Percentiles rank a stretch among this genome's conserved stretches.
Conservation (phyloP, 352 stramenopile species). For the Phytophthora palmivora region DNA sequence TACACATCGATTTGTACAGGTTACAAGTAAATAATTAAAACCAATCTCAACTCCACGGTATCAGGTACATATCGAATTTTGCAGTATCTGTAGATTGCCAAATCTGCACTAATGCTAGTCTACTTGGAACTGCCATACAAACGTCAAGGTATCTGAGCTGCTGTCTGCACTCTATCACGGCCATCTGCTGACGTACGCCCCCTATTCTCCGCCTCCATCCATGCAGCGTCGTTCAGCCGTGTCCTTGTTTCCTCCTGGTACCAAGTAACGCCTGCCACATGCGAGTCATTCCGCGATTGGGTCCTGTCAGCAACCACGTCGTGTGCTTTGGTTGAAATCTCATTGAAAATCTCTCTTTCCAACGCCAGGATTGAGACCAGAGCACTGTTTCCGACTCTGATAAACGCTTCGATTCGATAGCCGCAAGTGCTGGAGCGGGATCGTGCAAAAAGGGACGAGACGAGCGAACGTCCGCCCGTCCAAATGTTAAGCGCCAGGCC, state of each 20-base stretch:
- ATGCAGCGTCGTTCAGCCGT: constrained; percentile 32
- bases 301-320: background rate
- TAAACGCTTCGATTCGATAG: constrained; percentile 19
- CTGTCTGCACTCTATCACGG: constrained; percentile 34
- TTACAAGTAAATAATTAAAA: background rate
- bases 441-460: constrained; percentile 30
- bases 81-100: constrained; percentile 12
- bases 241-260: constrained; percentile 2
- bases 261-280: constrained; percentile 13
- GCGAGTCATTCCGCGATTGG: constrained; percentile 27
- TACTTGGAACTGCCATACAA: constrained; percentile 6
- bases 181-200: constrained; percentile 26
- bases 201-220: constrained; percentile 30
- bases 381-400: constrained; percentile 15
- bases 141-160: constrained; percentile 10
- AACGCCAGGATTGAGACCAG: constrained; percentile 19
- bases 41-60: background rate
- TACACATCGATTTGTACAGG: constrained; percentile 22
- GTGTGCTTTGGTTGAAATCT: background rate
- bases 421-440: constrained; percentile 15
- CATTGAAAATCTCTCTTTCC: constrained; percentile 1
- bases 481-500: constrained; percentile 42
- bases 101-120: constrained; percentile 4
- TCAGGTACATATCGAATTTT: constrained; percentile 17
- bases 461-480: constrained; percentile 34